Base-by-base conservation (phyloP, 257 asterid genomes). In the Nemophila menziesii region DNA sequence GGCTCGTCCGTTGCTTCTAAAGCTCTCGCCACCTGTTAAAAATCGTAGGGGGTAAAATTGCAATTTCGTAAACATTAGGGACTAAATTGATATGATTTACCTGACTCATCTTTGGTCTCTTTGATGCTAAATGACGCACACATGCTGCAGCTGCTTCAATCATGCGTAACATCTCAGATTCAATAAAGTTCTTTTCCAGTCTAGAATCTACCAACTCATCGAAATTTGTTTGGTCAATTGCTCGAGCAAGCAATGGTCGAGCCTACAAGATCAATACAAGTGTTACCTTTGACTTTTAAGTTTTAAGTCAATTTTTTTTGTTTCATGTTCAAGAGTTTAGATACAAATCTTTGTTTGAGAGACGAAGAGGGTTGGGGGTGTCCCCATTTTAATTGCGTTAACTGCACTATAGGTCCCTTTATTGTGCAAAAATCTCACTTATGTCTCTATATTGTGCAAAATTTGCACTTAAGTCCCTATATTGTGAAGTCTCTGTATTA, bases 21-120 rank as follows among this genome's bases (percentile, higher is more conserved):
- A 45, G 94, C 92, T 64, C 96, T 76, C 38, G 67, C 94, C 23
- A 86, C 70, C 96, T 85, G 45, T 37, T 57, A n/a, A 52, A 20
- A 5, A 46, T 5, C 48, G 27, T n/a, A n/a, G n/a, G n/a, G n/a
- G n/a, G n/a, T n/a, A n/a, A n/a, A n/a, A n/a, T n/a, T n/a, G n/a
- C n/a, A n/a, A n/a, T n/a, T n/a, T n/a, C n/a, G n/a, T n/a, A n/a
- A 16, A 15, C 14, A 10, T 39, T 12, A 2, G 45, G 8, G 12
- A 40, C 23, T 8, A n/a, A 0, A 19, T 17, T 7, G 12, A 10
- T 40, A 20, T 40, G 19, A 8, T 22, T 8, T 55, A 49, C 84
- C 77, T 71, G 77, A 36, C 77, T 72, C 79, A 75, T 75, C 49
- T 58, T 61, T 16, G 84, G 84, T 52, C 84, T 67, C 60, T 69